These are phyloP conservation scores for Coemansia sp. DNA, from an alignment of 192 early-diverging fungal species.

Conservation along the genomic window DNA sequence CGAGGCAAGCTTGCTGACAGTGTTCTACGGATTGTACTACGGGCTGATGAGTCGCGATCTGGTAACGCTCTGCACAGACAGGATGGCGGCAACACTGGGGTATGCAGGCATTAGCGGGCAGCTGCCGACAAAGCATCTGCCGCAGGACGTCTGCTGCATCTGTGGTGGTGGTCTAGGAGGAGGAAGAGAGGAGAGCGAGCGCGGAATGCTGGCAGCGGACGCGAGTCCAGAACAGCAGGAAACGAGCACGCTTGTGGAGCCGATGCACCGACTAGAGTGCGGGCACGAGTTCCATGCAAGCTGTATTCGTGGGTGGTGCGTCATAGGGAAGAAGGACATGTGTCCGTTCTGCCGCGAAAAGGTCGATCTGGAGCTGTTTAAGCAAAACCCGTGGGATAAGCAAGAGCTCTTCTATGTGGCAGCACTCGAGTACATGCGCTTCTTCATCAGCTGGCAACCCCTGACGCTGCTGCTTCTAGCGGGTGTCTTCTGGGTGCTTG, in stretches of 20 bases:
- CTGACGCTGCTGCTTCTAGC: constrained; percentile 30
- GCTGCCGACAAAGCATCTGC: constrained; percentile 34
- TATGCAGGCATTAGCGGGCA: constrained; percentile 17
- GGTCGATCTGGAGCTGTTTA: constrained; percentile 44
- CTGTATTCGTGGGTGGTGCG: constrained; percentile 54
- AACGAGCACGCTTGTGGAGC: constrained; percentile 13
- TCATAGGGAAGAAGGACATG: constrained; percentile 49
- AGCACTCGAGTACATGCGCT: constrained; percentile 51
- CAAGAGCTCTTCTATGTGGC: constrained; percentile 50
- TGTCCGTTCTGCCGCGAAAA: constrained; percentile 53
- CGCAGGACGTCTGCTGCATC: constrained; percentile 35
- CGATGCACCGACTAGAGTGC: constrained; percentile 34
- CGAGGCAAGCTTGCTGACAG: constrained; percentile 15
- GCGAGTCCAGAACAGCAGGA: neutral
- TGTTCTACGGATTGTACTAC: constrained; percentile 51
- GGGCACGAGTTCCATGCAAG: constrained; percentile 50
- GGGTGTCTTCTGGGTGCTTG: constrained; percentile 35
- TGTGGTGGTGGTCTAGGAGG: constrained; percentile 32
- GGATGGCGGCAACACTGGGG: constrained; percentile 45
- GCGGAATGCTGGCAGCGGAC: neutral
- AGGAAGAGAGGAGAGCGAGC: neutral
- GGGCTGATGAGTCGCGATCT: constrained; percentile 49
- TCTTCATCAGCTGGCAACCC: constrained; percentile 51
- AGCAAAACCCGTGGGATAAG: constrained; percentile 48
- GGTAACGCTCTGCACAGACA: constrained; percentile 44